Conservation (phyloP, 495 filamentous ascomycete species). For the Penicillium longicatenatum region DNA sequence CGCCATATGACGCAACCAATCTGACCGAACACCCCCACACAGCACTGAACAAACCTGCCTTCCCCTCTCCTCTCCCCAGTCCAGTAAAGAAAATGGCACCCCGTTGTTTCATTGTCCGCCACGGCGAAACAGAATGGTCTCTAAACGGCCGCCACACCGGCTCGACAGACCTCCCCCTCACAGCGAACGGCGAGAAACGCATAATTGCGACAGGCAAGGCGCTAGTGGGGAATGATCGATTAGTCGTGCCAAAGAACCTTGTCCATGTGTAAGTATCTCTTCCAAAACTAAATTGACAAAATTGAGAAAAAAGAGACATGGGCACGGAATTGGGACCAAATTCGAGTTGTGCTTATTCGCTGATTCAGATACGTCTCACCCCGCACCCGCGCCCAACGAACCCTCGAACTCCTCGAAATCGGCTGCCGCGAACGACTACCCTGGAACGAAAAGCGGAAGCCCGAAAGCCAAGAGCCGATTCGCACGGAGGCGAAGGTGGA, state of each 20-base stretch:
- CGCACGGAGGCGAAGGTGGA: conserved; percentile 58
- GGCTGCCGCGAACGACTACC: conserved; percentile 55
- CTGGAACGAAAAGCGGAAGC: conserved; percentile 51
- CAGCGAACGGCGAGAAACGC: conserved; percentile 81
- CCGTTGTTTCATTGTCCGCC: conserved; percentile 88
- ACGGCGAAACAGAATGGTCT: conserved; percentile 97
- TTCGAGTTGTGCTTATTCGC: background rate
- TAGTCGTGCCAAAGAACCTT: conserved; percentile 83
- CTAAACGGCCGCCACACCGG: conserved; percentile 91
- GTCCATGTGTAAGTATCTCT: conserved; percentile 62
- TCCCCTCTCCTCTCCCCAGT: background rate
- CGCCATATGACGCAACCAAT: conserved; percentile 7
- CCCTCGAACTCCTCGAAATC: conserved; percentile 76
- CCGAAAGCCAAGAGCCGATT: conserved; percentile 39
- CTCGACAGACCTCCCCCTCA: conserved; percentile 81
- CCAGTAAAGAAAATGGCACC: conserved; percentile 58
- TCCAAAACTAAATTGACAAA: background rate
- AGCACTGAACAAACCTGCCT: background rate
- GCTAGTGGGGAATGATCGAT: conserved; percentile 78
- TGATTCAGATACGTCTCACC: conserved; percentile 77
- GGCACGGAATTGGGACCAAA: background rate
- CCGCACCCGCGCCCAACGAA: conserved; percentile 79
- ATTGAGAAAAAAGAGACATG: background rate
- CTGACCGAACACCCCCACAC: background rate
- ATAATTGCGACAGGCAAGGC: conserved; percentile 79